phyloP scores from a whole-genome alignment of 352 stramenopile species.

The Phytopythium sindhum region DNA sequence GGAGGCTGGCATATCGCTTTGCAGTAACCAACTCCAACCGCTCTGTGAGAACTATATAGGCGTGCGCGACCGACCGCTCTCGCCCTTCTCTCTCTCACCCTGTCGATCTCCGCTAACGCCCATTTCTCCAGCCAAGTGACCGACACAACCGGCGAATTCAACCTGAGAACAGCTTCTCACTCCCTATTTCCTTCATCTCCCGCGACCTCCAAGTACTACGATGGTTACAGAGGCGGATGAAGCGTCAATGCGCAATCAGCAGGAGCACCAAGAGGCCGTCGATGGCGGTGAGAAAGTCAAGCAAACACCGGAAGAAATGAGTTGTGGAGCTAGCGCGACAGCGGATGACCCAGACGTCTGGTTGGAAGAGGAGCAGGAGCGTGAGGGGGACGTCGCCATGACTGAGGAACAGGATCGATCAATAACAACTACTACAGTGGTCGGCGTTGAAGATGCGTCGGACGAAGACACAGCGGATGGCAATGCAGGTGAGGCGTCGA shows the following conservation, averaged over 20 bases:
- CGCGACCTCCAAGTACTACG: not conserved
- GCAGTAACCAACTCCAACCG: conserved; percentile 3
- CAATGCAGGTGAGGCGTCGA: not conserved
- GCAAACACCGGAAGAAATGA: not conserved
- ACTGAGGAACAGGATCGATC: not conserved
- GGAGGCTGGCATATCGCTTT: not conserved
- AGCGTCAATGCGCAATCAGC: not conserved
- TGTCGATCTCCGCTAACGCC: not conserved
- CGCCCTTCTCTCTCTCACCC: not conserved
- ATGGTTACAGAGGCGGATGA: not conserved
- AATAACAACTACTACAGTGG: no score
- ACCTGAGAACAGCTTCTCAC: conserved; percentile 3
- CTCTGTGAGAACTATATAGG: not conserved
- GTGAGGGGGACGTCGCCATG: not conserved
- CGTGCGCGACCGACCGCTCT: not conserved
- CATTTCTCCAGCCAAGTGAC: not conserved
- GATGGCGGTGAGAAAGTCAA: not conserved
- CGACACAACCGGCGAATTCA: not conserved
- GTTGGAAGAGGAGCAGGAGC: not conserved
- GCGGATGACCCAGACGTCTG: not conserved
- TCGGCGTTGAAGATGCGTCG: not conserved
- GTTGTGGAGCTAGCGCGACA: not conserved
- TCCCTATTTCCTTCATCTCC: not conserved
- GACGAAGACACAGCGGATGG: not conserved
- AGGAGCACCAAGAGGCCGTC: not conserved